phyloP scores from a whole-genome alignment of 257 asterid species.

The Solanum chmielewskii region DNA sequence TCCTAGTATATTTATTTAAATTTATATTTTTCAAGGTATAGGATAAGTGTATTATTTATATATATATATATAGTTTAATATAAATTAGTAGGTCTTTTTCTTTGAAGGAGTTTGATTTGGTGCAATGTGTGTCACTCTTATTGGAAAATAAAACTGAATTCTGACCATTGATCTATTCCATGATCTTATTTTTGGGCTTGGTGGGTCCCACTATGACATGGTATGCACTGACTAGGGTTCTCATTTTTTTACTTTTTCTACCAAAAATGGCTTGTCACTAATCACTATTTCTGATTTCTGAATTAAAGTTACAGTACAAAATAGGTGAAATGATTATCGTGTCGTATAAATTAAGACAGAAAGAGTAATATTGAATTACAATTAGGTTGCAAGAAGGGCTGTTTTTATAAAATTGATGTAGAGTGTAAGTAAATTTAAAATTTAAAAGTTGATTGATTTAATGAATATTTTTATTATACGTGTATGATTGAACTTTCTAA shows the following conservation, averaged over 20 bases:
- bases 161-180: constrained; percentile 26
- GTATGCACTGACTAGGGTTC: constrained; percentile 20
- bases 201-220: constrained; percentile 26
- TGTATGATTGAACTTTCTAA: too few relatives aligned
- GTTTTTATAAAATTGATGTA: neutral
- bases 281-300: neutral
- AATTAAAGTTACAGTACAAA: neutral
- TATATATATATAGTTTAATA: neutral
- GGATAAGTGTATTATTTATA: neutral
- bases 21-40: neutral
- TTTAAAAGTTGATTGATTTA: too few relatives aligned
- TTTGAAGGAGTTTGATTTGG: neutral
- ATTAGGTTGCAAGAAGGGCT: too few relatives aligned
- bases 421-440: neutral
- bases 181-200: constrained; percentile 5
- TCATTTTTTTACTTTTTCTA: neutral
- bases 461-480: too few relatives aligned
- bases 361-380: too few relatives aligned
- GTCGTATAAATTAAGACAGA: neutral
- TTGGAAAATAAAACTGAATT: constrained; percentile 13
- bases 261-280: neutral
- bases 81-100: neutral
- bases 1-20: neutral
- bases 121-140: constrained; percentile 11
- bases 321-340: neutral